A percentile compares a stretch with the other conserved stretches of the same genome.
Conservation (phyloP, 495 filamentous ascomycete species). For the Penicillium mononematosum region DNA sequence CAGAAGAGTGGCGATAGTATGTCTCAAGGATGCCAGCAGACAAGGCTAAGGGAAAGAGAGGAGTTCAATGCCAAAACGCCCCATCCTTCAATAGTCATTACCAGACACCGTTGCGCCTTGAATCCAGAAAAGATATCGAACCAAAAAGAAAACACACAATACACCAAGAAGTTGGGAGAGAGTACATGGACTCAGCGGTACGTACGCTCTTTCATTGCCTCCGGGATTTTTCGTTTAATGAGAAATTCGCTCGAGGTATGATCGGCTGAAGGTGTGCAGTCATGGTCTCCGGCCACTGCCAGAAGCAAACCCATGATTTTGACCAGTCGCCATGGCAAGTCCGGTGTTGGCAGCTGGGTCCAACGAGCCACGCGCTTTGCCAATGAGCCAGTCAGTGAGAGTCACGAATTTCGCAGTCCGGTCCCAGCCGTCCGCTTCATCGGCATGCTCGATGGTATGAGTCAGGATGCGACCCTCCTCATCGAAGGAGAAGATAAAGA, state of each 20-base stretch:
- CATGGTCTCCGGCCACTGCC: conserved; percentile 2
- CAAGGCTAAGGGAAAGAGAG: not conserved
- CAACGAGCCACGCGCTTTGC: conserved; percentile 52
- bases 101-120: not conserved
- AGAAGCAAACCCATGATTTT: conserved; percentile 16
- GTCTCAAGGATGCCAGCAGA: conserved; percentile 1
- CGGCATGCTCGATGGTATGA: conserved; percentile 92
- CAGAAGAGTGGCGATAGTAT: conserved; percentile 14
- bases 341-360: conserved; percentile 41
- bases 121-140: not conserved
- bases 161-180: not conserved
- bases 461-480: conserved; percentile 75
- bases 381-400: conserved; percentile 85
- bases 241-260: not conserved
- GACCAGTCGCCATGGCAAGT: conserved; percentile 32
- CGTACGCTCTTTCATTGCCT: not conserved
- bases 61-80: not conserved
- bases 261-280: not conserved
- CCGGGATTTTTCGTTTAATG: not conserved
- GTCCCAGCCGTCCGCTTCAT: conserved; percentile 73
- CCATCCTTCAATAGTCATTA: not conserved
- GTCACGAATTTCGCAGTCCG: conserved; percentile 71
- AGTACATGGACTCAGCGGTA: not conserved
- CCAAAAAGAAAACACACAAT: not conserved
- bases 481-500: conserved; percentile 97